Percentiles rank a stretch among this genome's conserved stretches.
These are phyloP conservation scores for Sarocladium strictum DNA, from an alignment of 2,329 filamentous ascomycete species.

Conservation along the genomic window DNA sequence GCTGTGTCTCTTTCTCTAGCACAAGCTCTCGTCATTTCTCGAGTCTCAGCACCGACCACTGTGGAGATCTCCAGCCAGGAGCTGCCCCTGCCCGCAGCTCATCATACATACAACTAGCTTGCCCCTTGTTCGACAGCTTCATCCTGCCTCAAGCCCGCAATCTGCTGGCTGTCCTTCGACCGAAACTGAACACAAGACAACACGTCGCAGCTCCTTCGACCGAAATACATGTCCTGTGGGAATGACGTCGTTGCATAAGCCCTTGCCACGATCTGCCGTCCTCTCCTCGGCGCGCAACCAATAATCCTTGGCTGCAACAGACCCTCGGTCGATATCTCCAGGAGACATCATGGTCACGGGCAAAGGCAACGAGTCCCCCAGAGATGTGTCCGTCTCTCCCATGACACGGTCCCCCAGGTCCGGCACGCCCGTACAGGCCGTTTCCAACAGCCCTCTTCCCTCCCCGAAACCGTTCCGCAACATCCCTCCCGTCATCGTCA, in stretches of 20 bases:
- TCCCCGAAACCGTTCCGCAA: conserved; percentile 11
- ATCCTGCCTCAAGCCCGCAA: neutral
- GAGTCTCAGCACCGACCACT: neutral
- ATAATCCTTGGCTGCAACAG: conserved; percentile 1
- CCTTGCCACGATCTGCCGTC: neutral
- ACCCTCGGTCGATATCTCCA: neutral
- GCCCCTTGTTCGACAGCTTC: neutral
- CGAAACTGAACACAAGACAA: neutral
- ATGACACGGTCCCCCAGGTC: conserved; percentile 14
- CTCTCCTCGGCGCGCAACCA: neutral
- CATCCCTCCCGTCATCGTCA: conserved; percentile 8
- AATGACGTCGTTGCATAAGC: neutral
- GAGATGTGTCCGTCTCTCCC: conserved; percentile 20
- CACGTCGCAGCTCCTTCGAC: neutral
- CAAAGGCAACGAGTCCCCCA: conserved; percentile 8
- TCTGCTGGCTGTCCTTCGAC: neutral
- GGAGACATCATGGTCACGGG: conserved; percentile 7
- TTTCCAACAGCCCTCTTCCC: conserved; percentile 11
- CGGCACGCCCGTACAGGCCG: conserved; percentile 9
- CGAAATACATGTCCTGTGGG: neutral
- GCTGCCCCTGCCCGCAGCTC: neutral
- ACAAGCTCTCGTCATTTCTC: neutral
- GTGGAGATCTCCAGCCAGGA: neutral
- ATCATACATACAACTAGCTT: neutral
- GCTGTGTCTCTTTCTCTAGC: no score